Percentiles rank a stretch among this genome's conserved stretches.
Conservation (phyloP, 2,329 filamentous ascomycete genomes). For the Phialophora expanda region DNA sequence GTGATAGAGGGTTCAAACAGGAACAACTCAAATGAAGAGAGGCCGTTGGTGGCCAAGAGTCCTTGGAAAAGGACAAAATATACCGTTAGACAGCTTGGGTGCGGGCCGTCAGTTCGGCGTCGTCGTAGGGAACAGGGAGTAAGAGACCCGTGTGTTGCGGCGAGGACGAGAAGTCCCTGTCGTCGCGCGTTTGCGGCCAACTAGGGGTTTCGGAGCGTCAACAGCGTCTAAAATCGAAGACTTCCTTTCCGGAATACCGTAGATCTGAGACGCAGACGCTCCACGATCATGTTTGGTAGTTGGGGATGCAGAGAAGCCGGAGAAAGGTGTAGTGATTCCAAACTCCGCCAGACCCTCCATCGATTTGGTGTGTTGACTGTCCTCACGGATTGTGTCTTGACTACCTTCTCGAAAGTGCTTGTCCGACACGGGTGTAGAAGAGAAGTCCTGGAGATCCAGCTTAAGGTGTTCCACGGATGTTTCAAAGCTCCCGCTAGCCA, state of each 20-base stretch:
- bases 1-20: slow-evolving; percentile 18
- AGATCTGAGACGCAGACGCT: slow-evolving; percentile 30
- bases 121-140: slow-evolving; percentile 50
- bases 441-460: slow-evolving; percentile 25
- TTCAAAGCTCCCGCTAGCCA: slow-evolving; percentile 37
- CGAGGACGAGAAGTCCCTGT: slow-evolving; percentile 33
- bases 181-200: slow-evolving; percentile 33
- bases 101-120: slow-evolving; percentile 14
- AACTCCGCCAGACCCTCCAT: not conserved
- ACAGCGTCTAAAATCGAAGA: slow-evolving; percentile 33
- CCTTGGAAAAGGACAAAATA: slow-evolving; percentile 5
- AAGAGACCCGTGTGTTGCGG: slow-evolving; percentile 46
- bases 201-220: slow-evolving; percentile 3
- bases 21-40: slow-evolving; percentile 5
- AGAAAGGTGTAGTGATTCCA: not conserved
- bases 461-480: slow-evolving; percentile 34
- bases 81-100: not conserved
- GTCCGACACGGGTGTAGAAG: slow-evolving; percentile 8
- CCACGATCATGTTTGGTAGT: slow-evolving; percentile 24
- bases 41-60: not conserved
- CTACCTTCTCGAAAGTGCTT: slow-evolving; percentile 30
- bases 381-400: slow-evolving; percentile 35
- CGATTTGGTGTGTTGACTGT: slow-evolving; percentile 12
- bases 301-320: slow-evolving; percentile 14
- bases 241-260: slow-evolving; percentile 32